Percentiles rank a stretch among this genome's conserved stretches.
Conservation (phyloP, 495 filamentous ascomycete genomes). For the Xylaria scruposa region DNA sequence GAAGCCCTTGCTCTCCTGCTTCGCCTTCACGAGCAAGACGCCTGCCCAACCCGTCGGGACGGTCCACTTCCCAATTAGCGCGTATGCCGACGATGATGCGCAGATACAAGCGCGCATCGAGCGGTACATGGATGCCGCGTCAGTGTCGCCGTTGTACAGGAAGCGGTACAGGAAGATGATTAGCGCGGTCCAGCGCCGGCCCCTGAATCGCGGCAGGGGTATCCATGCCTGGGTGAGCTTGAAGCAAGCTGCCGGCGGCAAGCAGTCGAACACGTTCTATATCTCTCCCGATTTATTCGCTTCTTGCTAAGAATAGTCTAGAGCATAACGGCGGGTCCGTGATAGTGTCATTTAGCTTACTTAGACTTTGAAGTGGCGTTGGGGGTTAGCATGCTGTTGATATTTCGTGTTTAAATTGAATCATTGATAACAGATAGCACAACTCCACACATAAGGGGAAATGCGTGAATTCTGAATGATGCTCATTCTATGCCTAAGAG, state of each 20-base stretch:
- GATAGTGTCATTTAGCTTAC: not conserved
- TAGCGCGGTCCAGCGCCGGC: slow-evolving; percentile 28
- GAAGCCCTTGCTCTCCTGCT: slow-evolving; percentile 18
- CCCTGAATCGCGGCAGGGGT: slow-evolving; percentile 23
- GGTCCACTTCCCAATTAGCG: slow-evolving; percentile 18
- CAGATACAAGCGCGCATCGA: slow-evolving; percentile 19
- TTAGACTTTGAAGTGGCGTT: slow-evolving; percentile 4
- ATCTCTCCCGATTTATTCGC: slow-evolving; percentile 22
- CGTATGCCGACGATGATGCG: slow-evolving; percentile 12
- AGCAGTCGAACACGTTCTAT: slow-evolving; percentile 28
- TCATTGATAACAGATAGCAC: not conserved
- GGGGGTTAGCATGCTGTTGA: not conserved
- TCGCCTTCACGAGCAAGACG: slow-evolving; percentile 17
- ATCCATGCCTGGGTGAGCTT: slow-evolving; percentile 35
- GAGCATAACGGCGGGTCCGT: not conserved
- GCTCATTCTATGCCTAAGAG: not conserved
- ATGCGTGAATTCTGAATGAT: not conserved
- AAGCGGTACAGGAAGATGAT: slow-evolving; percentile 21
- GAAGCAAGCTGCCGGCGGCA: slow-evolving; percentile 29
- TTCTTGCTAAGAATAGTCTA: not conserved
- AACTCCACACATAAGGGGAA: not conserved
- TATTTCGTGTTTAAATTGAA: not conserved
- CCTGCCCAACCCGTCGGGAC: slow-evolving; percentile 12
- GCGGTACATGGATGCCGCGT: slow-evolving; percentile 19
- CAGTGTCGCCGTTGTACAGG: slow-evolving; percentile 14